phyloP scores from a whole-genome alignment of 75 land plant genomes.

The Sequoiadendron giganteum region DNA sequence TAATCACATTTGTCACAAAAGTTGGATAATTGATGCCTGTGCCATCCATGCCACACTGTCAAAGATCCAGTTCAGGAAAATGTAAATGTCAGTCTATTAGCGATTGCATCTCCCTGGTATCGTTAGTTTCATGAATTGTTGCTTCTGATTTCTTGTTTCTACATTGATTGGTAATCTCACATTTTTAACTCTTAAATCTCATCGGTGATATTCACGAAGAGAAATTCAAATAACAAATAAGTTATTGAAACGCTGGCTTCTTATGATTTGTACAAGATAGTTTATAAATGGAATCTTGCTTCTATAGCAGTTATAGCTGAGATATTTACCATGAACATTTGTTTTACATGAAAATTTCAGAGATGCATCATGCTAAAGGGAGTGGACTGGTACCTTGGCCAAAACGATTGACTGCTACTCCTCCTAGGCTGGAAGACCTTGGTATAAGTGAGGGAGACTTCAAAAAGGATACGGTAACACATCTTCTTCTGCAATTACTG shows the following conservation, averaged over 20 bases:
- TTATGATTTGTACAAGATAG: background rate
- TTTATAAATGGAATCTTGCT: background rate
- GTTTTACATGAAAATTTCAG: constrained; percentile 18
- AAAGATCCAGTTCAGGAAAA: background rate
- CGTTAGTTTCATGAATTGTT: background rate
- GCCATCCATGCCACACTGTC: background rate
- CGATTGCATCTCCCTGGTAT: background rate
- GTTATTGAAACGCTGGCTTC: background rate
- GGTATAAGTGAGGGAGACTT: constrained; percentile 46
- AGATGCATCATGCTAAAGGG: constrained; percentile 41
- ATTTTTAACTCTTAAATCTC: background rate
- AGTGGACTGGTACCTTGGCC: constrained; percentile 91
- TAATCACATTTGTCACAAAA: background rate
- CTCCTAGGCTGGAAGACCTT: constrained; percentile 83
- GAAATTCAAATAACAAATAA: background rate
- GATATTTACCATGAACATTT: background rate
- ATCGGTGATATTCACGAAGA: background rate
- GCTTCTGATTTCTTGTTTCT: background rate
- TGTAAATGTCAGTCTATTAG: background rate
- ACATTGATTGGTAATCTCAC: background rate
- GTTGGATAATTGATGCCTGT: background rate
- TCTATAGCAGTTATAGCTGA: background rate
- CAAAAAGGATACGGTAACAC: constrained; percentile 68
- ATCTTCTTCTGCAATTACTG: background rate
- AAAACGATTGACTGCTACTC: constrained; percentile 63